Percentiles rank a stretch among this genome's conserved stretches.
These are phyloP conservation scores for Eucalyptus brandiana DNA, from an alignment of 345 rosid species.

Conservation along the genomic window DNA sequence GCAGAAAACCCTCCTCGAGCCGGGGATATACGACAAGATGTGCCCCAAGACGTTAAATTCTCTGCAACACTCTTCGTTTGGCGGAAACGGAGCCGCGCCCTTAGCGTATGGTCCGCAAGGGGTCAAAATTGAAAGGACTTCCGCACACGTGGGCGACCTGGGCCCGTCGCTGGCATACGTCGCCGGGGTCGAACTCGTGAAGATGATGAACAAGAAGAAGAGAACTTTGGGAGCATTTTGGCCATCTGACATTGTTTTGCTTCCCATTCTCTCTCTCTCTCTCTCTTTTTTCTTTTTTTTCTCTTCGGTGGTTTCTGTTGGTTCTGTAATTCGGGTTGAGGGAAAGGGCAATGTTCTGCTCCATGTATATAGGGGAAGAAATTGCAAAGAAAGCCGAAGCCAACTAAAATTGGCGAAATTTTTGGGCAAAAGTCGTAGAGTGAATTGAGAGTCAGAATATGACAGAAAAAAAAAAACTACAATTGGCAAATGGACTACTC, in stretches of 20 bases:
- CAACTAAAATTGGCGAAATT: neutral
- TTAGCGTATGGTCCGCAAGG: neutral
- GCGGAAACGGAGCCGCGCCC: neutral
- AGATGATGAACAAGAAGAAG: neutral
- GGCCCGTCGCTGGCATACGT: no score
- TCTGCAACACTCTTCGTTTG: neutral
- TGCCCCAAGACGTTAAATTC: neutral
- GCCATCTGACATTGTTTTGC: neutral
- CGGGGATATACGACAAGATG: neutral
- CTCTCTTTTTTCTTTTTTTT: rapidly evolving
- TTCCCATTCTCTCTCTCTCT: neutral
- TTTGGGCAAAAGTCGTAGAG: no score
- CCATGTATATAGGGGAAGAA: neutral
- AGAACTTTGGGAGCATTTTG: neutral
- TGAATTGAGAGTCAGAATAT: no score
- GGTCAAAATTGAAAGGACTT: neutral
- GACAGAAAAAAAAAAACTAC: no score
- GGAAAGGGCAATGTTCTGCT: neutral
- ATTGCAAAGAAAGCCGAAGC: neutral
- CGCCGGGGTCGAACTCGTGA: neutral
- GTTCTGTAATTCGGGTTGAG: neutral
- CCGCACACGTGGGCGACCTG: neutral
- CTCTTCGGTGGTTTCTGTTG: neutral
- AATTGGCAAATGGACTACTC: neutral
- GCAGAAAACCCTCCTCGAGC: neutral